Base-by-base conservation (phyloP, 2,329 filamentous ascomycete genomes). In the Colletotrichum liaoningense region DNA sequence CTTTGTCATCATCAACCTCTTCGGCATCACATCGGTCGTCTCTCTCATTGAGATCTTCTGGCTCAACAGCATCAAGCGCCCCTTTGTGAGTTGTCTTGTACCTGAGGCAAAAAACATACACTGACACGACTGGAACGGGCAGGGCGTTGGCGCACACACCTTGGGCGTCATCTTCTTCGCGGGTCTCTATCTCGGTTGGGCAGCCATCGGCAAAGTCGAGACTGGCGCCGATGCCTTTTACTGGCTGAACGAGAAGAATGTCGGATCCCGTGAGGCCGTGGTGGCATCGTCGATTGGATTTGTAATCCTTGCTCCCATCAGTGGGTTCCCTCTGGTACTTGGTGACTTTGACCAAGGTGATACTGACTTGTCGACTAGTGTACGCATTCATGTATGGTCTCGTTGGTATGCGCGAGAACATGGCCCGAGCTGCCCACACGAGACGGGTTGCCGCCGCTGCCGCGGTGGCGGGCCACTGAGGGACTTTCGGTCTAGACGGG, bases 21-120 rank as follows among this genome's bases (percentile, higher is more conserved):
- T 85, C 77, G 82, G 78, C 9, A 78, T 86, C 68, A 83, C 84
- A 3, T 83, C 86, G 4, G 62, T 83, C 38, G 80, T 88, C 73
- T 86, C 85, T 75, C 74, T 84, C 9, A 69, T 85, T 38, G 88
- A 89, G 80, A 83, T 86, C 0, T 69, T 86, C 42, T 81, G 83
- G 69, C 81, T 89, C 80, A 89, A 89, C 79, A 89, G 86, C 77
- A 88, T 89, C 80, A 86, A 86, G 76, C 84, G 86, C 64, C 87
- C 84, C 64, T 83, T 82, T 60, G 88, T 89, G 78, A 78, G 85
- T 79, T 28, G 19, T 14, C 5, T 28, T n/a, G 35, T 8, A 11
- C 5, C 30, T 62, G 1, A 19, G 9, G 1, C 5, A 14, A 42
- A 22, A 67, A 14, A 33, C 33, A 5, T 26, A 5, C 62, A 59